These are phyloP conservation scores for Cephaloascus fragrans DNA, from an alignment of 805 yeast species.

Conservation along the genomic window DNA sequence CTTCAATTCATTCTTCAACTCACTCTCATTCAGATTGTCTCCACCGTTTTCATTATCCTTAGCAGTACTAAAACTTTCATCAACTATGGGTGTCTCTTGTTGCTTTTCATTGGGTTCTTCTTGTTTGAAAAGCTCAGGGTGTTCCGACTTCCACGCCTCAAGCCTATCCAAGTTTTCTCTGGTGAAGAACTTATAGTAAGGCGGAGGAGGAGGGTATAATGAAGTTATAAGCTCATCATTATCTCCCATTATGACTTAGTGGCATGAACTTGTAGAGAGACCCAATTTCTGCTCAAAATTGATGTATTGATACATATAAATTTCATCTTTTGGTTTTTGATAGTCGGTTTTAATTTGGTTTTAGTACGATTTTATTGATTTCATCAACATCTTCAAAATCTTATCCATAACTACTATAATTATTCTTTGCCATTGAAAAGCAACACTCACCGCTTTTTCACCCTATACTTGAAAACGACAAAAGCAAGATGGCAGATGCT, in stretches of 20 bases:
- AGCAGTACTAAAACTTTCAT: no score
- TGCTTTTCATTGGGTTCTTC: background rate
- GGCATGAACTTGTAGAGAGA: no score
- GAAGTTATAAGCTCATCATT: constrained; percentile 33
- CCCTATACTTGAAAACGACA: background rate
- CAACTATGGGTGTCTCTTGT: no score
- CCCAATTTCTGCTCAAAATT: no score
- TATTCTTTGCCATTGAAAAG: no score
- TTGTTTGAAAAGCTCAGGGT: no score
- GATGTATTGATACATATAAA: no score
- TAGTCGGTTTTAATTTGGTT: background rate
- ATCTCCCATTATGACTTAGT: background rate
- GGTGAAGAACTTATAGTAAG: constrained; percentile 66
- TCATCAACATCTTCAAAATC: background rate
- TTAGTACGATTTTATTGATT: background rate
- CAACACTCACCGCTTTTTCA: no score
- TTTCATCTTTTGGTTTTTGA: background rate
- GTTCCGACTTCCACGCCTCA: constrained; percentile 13
- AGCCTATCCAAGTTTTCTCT: constrained; percentile 47
- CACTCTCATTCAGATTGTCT: constrained; percentile 8
- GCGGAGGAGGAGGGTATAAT: constrained; percentile 93
- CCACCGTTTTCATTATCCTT: constrained; percentile 20
- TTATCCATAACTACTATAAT: background rate
- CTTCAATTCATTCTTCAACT: constrained; percentile 36
- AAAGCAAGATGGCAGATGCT: constrained; percentile 10